Base-by-base conservation (phyloP, 176 grass and related monocot species). In the Elaeis guineensis region DNA sequence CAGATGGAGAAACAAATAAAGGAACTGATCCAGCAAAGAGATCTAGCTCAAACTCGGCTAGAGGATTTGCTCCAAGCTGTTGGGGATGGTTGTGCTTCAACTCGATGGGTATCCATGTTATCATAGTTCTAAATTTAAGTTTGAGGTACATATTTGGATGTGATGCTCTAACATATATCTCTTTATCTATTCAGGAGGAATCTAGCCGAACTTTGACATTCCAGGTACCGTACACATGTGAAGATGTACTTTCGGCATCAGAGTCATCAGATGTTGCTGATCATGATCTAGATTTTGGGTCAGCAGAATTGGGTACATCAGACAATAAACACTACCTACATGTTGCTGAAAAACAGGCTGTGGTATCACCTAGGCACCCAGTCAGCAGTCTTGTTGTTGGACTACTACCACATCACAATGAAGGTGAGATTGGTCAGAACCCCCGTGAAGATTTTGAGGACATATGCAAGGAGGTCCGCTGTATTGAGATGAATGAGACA, bases 1-100 rank as follows among this genome's bases (percentile, higher is more conserved):
- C 65, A 97, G 93, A 91, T 97, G 93, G 93, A 97, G 66, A 91
- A 78, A 64, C 78, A 97, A 81, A 91, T 97, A 39, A 89, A 78
- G 78, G 79, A 91, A 59, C 63, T 97, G 74, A 97, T 82, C 59
- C 65, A 55, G 69, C 87, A 97, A 55, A 70, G 81, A 50, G 84
- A 97, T 72, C 56, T 88, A 16, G 81, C 84, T 80, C 78, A 85
- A 22, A 91, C 93, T 58, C 77, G 81, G 67, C 63, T 89, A 19
- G 72, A 85, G 54, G 81, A 86, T 80, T 75, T 91, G 71, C 82
- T 89, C 51, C 60, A 76, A 51, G 78, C 72, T 81, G 77, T 91
- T 72, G 84, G 84, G 50, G 81, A 91, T 28, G 89, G 80, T 17
- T 66, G 72, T 75, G 71, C 39, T 52, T 75, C 75, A 30, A 85